Evolutionary conservation across 163 green algal species (phyloP), one percentile per base, ranked within the genome.

Genomic region (Picocystis sp.): DNA sequence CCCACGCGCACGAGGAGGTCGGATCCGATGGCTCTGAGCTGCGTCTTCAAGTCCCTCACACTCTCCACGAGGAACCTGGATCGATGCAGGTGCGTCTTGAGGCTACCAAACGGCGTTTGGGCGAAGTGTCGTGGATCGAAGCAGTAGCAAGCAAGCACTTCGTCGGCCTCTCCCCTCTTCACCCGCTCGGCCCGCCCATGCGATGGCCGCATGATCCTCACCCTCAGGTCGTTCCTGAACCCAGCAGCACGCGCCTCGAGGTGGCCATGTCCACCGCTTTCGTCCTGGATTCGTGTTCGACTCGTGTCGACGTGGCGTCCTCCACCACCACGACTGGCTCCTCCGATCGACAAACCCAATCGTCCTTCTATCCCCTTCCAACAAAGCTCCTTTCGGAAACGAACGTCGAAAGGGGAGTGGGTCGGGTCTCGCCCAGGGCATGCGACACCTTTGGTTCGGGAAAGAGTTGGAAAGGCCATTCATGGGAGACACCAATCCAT

Each of bases 81-180:
- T 3, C 86, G 60, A 60, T 69, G 69, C 17, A 65, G 41, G 5
- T 83, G 86, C 19, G 75, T 89, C 65, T 92, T 92, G 38, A 70
- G 57, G 42, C 50, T 65, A 23, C 78, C 78, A 50, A 64, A 81
- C 0, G 56, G 54, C 13, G 63, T 79, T 11, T 56, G 11, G 13
- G 50, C 54, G 58, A 86, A 92, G 44, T 71, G 67, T 6, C 79
- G 63, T 0, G 82, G 79, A 66, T 97, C 88, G 62, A 94, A 94
- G 62, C 68, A 81, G 75, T 87, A 97, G n/a, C 95, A 44, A 13
- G 87, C 87, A 24, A 96, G 52, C n/a, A 96, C 78, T 71, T 88
- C 43, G 29, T 45, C 57, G 6, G 25, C 48, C 3, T 58, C 33
- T 15, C 44, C 57, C 19, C 58, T 55, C 5, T 17, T 50, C 34